Conservation (phyloP, 805 yeast species). For the Candida arabinofermentans region DNA sequence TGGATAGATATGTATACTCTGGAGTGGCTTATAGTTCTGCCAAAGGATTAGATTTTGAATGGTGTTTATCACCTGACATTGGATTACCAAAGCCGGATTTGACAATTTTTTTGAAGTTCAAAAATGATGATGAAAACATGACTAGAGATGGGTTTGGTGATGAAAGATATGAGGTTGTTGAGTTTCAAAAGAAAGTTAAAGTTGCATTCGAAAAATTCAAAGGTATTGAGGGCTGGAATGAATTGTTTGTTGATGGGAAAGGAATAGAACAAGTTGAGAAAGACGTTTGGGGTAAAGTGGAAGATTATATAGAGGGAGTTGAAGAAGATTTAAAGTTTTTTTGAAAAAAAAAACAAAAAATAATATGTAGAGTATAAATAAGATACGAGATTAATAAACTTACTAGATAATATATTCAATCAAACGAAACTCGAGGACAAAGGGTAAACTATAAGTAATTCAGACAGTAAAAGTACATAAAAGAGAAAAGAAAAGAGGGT, state of each 20-base stretch:
- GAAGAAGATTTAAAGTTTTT: slow-evolving; percentile 10
- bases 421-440: too few relatives aligned
- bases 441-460: too few relatives aligned
- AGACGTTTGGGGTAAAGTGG: slow-evolving; percentile 38
- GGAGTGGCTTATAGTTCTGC: slow-evolving; percentile 93
- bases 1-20: slow-evolving; percentile 88
- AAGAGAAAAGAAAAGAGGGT: too few relatives aligned
- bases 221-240: slow-evolving; percentile 32
- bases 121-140: slow-evolving; percentile 39
- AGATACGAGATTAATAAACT: not conserved
- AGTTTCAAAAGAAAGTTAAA: slow-evolving; percentile 73
- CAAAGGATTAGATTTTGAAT: slow-evolving; percentile 63
- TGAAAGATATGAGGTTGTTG: slow-evolving; percentile 80
- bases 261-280: slow-evolving; percentile 51
- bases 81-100: slow-evolving; percentile 88
- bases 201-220: slow-evolving; percentile 47
- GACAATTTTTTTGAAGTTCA: slow-evolving; percentile 68
- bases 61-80: slow-evolving; percentile 80
- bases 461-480: too few relatives aligned
- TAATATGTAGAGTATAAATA: not conserved
- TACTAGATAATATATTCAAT: too few relatives aligned
- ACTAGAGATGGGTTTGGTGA: slow-evolving; percentile 82
- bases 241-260: slow-evolving; percentile 58
- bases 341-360: too few relatives aligned
- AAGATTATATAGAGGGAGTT: slow-evolving; percentile 13